phyloP scores from a whole-genome alignment of 1,284 basidiomycete genomes.

The Megacollybia platyphylla region DNA sequence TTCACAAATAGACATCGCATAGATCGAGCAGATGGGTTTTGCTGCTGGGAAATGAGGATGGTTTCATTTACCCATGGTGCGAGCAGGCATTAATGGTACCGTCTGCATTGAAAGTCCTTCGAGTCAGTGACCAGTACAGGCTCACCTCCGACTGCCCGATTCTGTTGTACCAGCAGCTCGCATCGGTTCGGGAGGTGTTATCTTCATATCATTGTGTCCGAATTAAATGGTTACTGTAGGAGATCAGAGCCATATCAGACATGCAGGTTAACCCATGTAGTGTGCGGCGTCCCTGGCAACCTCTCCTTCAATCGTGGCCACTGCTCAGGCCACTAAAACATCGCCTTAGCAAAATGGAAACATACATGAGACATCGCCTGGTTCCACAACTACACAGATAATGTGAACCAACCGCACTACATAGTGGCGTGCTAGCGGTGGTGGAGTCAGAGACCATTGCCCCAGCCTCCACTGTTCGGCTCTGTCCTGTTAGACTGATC shows the following conservation, averaged over 20 bases:
- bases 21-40: constrained; percentile 27
- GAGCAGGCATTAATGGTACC: constrained; percentile 22
- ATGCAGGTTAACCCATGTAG: no score
- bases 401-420: neutral
- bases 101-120: constrained; percentile 23
- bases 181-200: constrained; percentile 31
- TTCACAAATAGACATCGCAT: constrained; percentile 23
- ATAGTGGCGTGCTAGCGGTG: constrained; percentile 15
- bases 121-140: constrained; percentile 30
- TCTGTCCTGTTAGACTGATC: constrained; percentile 13
- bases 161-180: constrained; percentile 25
- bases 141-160: constrained; percentile 12
- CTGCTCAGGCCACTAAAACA: neutral
- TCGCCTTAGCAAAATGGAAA: neutral
- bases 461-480: constrained; percentile 24
- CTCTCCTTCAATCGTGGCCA: constrained; percentile 17
- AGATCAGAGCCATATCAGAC: no score
- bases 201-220: constrained; percentile 33
- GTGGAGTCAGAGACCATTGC: constrained; percentile 28
- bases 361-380: constrained; percentile 19
- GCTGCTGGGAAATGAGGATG: constrained; percentile 22
- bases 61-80: constrained; percentile 29
- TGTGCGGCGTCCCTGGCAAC: constrained; percentile 13
- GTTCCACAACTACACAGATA: constrained; percentile 17
- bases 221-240: constrained; percentile 29